Base-by-base conservation (phyloP, 257 asterid species). In the Gentiana dahurica region DNA sequence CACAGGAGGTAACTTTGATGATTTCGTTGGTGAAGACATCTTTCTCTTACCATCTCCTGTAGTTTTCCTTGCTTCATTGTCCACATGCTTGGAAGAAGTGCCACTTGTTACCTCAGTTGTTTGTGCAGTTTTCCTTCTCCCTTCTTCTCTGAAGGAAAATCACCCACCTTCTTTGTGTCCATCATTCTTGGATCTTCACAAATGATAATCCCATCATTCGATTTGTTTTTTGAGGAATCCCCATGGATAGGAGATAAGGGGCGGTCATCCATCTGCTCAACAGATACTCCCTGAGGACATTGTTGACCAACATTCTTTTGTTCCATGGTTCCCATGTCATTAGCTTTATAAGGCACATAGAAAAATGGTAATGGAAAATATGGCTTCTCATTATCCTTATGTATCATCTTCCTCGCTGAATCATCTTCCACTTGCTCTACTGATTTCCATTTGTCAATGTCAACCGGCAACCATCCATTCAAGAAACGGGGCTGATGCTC, bases 1-100 rank as follows among this genome's bases (percentile, higher is more conserved):
- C 39, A 87, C 80, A 54, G 88, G 89, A 55, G 89, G 93, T 33
- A 87, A 65, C 71, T 82, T 81, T 34, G 87, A 58, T 38, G 91
- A 55, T 66, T 77, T 81, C 2, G 66, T 54, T 0, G 84, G 57
- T 60, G 96, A 70, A 43, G 73, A 35, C 1, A 76, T 43, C 66
- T 65, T 61, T 9, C 51, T 68, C 47, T 58, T 73, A 0, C 68
- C 63, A n/a, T 68, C 66, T 58, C 59, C 64, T 7, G 68, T 0
- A 2, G 55, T 12, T 49, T 49, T 65, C 56, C 62, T 67, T 33
- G 66, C 73, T 10, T 58, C 73, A 53, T 11, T 32, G 49, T 4
- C 37, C 2, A 34, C 8, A 4, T 58, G 63, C 24, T 47, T 63
- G 43, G 13, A 47, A 38, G 78, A 59, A 44, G 45, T 63, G 8